Percentiles rank a stretch among this genome's conserved stretches.
Conservation (phyloP, 2,329 filamentous ascomycete species). For the Pyrenophora tritici-repentis region DNA sequence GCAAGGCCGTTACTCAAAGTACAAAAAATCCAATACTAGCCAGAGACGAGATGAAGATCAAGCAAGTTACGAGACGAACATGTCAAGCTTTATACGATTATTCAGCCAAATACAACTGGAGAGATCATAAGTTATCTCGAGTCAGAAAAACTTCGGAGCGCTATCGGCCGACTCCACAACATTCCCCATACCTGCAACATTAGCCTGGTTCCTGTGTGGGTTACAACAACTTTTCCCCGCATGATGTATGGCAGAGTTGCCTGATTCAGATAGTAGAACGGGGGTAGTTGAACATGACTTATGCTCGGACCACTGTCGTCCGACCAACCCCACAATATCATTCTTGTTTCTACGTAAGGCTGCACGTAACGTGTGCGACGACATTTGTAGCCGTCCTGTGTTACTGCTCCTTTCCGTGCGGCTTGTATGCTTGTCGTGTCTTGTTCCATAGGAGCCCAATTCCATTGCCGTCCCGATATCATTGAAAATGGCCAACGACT, state of each 20-base stretch:
- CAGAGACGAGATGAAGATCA: too few relatives aligned
- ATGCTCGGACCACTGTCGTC: conserved; percentile 25
- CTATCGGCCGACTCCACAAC: conserved; percentile 22
- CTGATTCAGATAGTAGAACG: conserved; percentile 7
- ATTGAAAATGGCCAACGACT: conserved; percentile 16
- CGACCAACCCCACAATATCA: conserved; percentile 22
- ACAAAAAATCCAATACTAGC: too few relatives aligned
- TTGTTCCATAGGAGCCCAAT: neutral
- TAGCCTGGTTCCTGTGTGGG: conserved; percentile 2
- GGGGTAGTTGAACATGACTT: conserved; percentile 12
- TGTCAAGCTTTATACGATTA: too few relatives aligned
- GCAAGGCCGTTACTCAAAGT: neutral
- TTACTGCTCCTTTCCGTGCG: neutral
- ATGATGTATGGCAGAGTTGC: conserved; percentile 12
- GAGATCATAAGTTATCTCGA: conserved; percentile 9
- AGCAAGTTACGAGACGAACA: too few relatives aligned
- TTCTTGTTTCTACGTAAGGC: neutral
- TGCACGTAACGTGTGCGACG: neutral
- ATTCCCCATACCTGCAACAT: conserved; percentile 3
- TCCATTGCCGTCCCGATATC: neutral
- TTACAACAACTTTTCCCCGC: conserved; percentile 13
- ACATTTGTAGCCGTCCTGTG: neutral
- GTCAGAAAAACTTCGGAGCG: conserved; percentile 19
- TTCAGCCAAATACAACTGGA: neutral
- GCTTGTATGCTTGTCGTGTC: too few relatives aligned